Conservation (phyloP, 495 filamentous ascomycete genomes). For the Usnea hakonensis region DNA sequence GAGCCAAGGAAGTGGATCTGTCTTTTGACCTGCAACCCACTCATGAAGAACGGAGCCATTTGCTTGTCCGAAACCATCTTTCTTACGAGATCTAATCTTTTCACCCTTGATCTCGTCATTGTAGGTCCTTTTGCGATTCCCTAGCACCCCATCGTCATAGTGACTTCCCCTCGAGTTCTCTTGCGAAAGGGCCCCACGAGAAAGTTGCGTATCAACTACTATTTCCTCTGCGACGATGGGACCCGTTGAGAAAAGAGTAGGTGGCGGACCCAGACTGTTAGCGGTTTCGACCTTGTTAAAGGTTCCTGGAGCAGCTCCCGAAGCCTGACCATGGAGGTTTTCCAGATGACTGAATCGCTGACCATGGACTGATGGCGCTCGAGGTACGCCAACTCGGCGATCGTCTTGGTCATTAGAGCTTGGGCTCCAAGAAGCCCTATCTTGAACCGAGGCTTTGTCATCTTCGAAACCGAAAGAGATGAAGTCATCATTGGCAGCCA, state of each 20-base stretch:
- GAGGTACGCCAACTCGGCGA: conserved; percentile 18
- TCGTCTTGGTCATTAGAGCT: conserved; percentile 7
- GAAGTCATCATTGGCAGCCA: conserved; percentile 65
- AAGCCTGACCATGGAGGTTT: conserved; percentile 14
- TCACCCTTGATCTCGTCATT: conserved; percentile 59
- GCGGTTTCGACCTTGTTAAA: conserved; percentile 5
- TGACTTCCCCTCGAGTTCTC: neutral
- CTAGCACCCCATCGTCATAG: conserved; percentile 31
- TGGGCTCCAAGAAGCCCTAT: conserved; percentile 2
- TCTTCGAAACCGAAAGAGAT: conserved; percentile 68
- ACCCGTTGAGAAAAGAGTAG: neutral
- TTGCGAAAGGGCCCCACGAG: neutral
- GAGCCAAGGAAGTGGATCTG: conserved; percentile 57
- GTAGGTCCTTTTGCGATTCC: conserved; percentile 60
- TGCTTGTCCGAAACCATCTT: conserved; percentile 28
- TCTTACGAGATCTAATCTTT: conserved; percentile 29
- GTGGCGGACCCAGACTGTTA: conserved; percentile 20
- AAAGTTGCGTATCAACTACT: neutral
- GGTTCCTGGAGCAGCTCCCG: conserved; percentile 6
- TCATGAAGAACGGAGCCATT: conserved; percentile 45
- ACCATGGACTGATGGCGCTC: conserved; percentile 29
- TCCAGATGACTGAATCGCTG: conserved; percentile 20
- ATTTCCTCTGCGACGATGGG: neutral
- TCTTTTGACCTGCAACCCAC: conserved; percentile 46
- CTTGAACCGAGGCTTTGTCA: conserved; percentile 30